These are phyloP conservation scores for Hypoxylon sp. DNA, from an alignment of 2,329 filamentous ascomycete species.

Conservation along the genomic window DNA sequence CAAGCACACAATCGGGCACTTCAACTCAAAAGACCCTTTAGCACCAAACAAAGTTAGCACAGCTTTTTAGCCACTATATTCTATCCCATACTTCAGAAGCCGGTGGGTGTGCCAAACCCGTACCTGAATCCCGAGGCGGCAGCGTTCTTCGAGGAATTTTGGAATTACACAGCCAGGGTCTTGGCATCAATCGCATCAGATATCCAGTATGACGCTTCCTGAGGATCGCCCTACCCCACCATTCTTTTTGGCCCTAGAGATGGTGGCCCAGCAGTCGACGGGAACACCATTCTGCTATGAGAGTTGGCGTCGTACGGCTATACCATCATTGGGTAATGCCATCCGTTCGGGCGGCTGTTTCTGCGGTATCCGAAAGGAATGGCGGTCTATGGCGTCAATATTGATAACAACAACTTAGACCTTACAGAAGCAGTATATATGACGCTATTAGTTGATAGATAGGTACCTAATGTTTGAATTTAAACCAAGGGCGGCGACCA, in stretches of 20 bases:
- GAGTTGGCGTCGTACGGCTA: constrained; percentile 49
- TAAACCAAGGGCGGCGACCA: too few relatives aligned
- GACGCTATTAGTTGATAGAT: constrained; percentile 41
- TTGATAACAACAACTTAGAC: constrained; percentile 16
- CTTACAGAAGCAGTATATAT: constrained; percentile 34
- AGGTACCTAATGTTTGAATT: too few relatives aligned
- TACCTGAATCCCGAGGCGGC: constrained; percentile 47
- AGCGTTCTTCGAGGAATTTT: constrained; percentile 32
- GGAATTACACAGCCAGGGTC: constrained; percentile 38
- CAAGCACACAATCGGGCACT: constrained; percentile 41
- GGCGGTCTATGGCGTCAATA: constrained; percentile 42
- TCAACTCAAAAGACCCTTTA: constrained; percentile 45
- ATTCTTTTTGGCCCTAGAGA: constrained; percentile 45
- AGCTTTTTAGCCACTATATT: constrained; percentile 48
- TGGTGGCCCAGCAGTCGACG: constrained; percentile 43
- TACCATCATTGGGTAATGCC: constrained; percentile 49
- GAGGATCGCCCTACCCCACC: constrained; percentile 34
- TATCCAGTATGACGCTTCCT: constrained; percentile 37
- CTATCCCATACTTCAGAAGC: constrained; percentile 47
- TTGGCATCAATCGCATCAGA: constrained; percentile 43
- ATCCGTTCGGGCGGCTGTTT: constrained; percentile 52
- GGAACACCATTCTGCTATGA: constrained; percentile 43
- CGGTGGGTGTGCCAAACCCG: constrained; percentile 25
- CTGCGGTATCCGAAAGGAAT: constrained; percentile 51
- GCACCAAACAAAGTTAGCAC: constrained; percentile 49